Evolutionary conservation across 2,329 filamentous ascomycete genomes (phyloP).

Genomic region (Fonsecaea monophora): DNA sequence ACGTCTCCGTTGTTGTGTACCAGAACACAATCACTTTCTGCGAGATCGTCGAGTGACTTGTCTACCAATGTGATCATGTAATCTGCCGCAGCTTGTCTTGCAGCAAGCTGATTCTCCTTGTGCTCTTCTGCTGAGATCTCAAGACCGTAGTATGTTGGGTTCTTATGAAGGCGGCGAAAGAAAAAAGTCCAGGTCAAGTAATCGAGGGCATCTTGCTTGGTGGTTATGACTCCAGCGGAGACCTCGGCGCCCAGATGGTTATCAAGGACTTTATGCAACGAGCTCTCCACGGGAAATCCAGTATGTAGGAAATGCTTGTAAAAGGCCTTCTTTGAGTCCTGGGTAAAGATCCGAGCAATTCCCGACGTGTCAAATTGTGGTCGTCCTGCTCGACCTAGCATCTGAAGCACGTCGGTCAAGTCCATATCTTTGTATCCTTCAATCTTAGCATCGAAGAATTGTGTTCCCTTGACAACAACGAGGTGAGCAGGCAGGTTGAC

Average conservation of each 20-base stretch:
- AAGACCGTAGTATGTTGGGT: conserved; percentile 95
- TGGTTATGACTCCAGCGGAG: conserved; percentile 87
- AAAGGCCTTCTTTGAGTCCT: conserved; percentile 97
- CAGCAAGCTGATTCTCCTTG: conserved; percentile 72
- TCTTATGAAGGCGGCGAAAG: conserved; percentile 96
- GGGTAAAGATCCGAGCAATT: conserved; percentile 95
- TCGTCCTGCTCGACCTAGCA: conserved; percentile 93
- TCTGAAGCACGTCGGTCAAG: conserved; percentile 94
- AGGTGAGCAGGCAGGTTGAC: conserved; percentile 96
- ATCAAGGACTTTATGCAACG: conserved; percentile 92
- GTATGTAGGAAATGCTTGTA: conserved; percentile 99
- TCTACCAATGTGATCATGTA: conserved; percentile 95
- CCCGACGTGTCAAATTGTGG: conserved; percentile 96
- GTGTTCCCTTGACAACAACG: conserved; percentile 96
- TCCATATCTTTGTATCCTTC: conserved; percentile 99
- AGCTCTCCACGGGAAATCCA: conserved; percentile 96
- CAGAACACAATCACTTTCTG: conserved; percentile 81
- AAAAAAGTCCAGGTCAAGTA: conserved; percentile 99
- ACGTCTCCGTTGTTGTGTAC: conserved; percentile 87
- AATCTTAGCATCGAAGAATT: conserved; percentile 97
- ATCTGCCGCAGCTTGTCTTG: conserved; percentile 86
- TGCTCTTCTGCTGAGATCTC: conserved; percentile 93
- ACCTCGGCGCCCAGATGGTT: conserved; percentile 97
- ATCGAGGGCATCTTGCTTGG: conserved; percentile 95
- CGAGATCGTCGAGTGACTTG: conserved; percentile 80